Conservation (phyloP, 2,329 filamentous ascomycete species). For the Leptographium radiaticola region DNA sequence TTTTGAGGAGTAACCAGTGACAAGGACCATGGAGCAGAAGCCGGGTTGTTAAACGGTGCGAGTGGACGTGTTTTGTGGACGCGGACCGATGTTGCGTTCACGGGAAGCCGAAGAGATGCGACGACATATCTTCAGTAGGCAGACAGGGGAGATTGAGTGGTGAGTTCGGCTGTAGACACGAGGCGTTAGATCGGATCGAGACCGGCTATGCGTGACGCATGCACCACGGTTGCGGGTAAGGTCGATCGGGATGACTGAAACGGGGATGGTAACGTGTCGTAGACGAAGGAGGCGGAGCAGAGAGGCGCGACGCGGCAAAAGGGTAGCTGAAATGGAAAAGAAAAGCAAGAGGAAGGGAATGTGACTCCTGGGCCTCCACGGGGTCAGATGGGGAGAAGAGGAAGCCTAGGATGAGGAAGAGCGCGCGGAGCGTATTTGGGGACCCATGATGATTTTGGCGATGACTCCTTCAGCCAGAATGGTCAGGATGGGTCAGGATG, state of each 20-base stretch:
- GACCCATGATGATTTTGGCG: slow-evolving; percentile 10
- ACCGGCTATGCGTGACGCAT: neutral
- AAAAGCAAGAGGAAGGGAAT: neutral
- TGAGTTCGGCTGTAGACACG: neutral
- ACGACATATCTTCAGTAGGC: neutral
- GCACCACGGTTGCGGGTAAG: neutral
- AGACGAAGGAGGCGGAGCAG: neutral
- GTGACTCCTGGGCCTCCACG: slow-evolving; percentile 9
- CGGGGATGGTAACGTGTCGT: neutral
- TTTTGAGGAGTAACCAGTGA: slow-evolving; percentile 6
- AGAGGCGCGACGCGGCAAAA: neutral
- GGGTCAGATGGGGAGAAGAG: neutral
- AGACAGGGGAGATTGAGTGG: neutral
- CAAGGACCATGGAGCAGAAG: slow-evolving; percentile 9
- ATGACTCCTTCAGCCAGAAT: slow-evolving; percentile 10
- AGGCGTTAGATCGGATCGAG: neutral
- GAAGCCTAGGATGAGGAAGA: slow-evolving; percentile 5
- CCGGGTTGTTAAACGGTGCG: neutral
- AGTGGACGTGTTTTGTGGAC: slow-evolving; percentile 8
- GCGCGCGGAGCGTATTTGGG: slow-evolving; percentile 10
- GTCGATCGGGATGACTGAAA: neutral
- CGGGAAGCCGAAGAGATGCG: neutral
- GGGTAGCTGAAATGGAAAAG: neutral
- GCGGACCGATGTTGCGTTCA: slow-evolving; percentile 10
- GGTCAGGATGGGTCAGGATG: slow-evolving; percentile 1